Evolutionary conservation across 1,139 yeast genomes (phyloP).

Genomic region (Pichia sp.): DNA sequence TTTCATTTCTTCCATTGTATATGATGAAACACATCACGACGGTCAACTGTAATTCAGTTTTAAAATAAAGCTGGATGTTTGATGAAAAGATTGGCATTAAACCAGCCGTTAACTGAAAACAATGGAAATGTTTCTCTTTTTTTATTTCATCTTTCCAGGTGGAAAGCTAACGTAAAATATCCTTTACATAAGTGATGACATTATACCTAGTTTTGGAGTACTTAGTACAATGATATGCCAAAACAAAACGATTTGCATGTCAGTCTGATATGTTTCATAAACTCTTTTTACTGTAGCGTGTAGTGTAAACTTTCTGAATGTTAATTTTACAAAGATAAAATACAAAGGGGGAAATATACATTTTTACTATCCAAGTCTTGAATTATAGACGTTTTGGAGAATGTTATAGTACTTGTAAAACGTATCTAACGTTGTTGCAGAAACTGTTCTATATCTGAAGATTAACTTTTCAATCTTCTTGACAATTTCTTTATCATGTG

Average conservation of each 20-base stretch:
- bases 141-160: conserved; percentile 6
- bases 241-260: conserved; percentile 65
- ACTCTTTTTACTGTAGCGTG: too few relatives aligned
- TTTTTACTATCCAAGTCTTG: not conserved
- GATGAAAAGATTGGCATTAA: conserved; percentile 95
- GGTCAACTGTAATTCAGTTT: conserved; percentile 92
- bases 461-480: conserved; percentile 9
- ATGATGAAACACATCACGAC: conserved; percentile 99
- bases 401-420: conserved; percentile 16
- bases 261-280: conserved; percentile 53
- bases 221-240: conserved; percentile 17
- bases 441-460: conserved; percentile 15
- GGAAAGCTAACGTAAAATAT: conserved; percentile 3
- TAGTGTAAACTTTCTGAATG: too few relatives aligned
- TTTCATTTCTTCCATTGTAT: conserved; percentile 40
- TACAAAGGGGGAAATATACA: conserved; percentile 2
- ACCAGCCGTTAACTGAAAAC: conserved; percentile 61
- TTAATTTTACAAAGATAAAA: too few relatives aligned
- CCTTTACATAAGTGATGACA: conserved; percentile 19
- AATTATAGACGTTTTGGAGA: conserved; percentile 9
- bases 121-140: not conserved
- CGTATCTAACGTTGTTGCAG: conserved; percentile 14
- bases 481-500: not conserved
- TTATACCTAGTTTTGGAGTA: conserved; percentile 23
- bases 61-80: conserved; percentile 67